phyloP scores from a whole-genome alignment of 2,329 filamentous ascomycete genomes.

The Sporothrix sp. region DNA sequence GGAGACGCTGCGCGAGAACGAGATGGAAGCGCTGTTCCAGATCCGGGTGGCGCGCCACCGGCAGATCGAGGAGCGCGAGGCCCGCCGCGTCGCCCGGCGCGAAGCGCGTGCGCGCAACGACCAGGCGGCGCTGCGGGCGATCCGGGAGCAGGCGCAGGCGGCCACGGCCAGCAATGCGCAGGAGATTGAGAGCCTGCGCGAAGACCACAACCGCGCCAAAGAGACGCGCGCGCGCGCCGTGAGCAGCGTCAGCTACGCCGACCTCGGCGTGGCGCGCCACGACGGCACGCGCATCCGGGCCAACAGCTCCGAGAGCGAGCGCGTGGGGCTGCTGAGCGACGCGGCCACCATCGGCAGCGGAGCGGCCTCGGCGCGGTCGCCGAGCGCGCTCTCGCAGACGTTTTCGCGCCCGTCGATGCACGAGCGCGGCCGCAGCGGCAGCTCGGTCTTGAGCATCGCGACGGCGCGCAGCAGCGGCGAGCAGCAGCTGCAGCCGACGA shows the following conservation, averaged over 20 bases:
- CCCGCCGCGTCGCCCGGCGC: conserved; percentile 56
- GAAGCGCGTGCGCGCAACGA: conserved; percentile 68
- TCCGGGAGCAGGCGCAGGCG: conserved; percentile 48
- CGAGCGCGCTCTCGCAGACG: conserved; percentile 20
- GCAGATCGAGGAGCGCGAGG: conserved; percentile 68
- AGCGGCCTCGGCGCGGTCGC: conserved; percentile 27
- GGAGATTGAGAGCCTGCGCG: conserved; percentile 50
- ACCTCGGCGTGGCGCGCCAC: conserved; percentile 64
- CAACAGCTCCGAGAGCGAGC: conserved; percentile 63
- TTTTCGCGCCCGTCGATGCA: conserved; percentile 22
- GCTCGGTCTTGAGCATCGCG: conserved; percentile 46
- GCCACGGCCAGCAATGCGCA: conserved; percentile 37
- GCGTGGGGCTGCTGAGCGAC: conserved; percentile 60
- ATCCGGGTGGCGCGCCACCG: conserved; percentile 69
- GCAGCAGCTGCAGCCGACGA: conserved; percentile 14
- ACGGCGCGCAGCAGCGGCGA: conserved; percentile 25
- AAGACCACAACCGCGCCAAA: conserved; percentile 46
- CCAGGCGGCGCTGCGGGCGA: conserved; percentile 53
- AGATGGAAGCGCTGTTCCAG: conserved; percentile 90
- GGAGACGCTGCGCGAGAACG: conserved; percentile 67
- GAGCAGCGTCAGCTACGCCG: conserved; percentile 66
- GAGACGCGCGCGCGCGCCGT: conserved; percentile 56
- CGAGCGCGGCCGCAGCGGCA: conserved; percentile 37
- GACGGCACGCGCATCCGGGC: conserved; percentile 68
- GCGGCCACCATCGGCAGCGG: conserved; percentile 54